Percentiles rank a stretch among this genome's conserved stretches.
Conservation (phyloP, 2,329 filamentous ascomycete species). For the Neonectria neomacrospora region DNA sequence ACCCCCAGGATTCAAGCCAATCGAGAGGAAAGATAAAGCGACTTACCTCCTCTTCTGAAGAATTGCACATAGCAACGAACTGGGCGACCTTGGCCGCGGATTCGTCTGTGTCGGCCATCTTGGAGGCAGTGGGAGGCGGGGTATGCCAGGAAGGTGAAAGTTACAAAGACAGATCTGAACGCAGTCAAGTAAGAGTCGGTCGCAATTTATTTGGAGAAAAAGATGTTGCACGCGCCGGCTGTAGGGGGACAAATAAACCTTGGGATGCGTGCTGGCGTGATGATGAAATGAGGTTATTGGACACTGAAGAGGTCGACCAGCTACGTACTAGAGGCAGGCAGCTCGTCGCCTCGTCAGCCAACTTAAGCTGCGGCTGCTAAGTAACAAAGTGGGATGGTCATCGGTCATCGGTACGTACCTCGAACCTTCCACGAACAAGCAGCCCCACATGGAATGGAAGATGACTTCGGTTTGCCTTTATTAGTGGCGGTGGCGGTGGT, state of each 20-base stretch:
- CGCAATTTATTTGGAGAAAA: background rate
- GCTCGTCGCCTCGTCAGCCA: conserved; percentile 45
- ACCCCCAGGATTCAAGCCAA: background rate
- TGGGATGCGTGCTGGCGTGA: background rate
- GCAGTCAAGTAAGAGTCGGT: conserved; percentile 3
- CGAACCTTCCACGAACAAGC: conserved; percentile 16
- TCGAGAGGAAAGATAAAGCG: background rate
- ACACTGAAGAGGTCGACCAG: background rate
- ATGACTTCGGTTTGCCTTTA: background rate
- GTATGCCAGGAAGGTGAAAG: conserved; percentile 24
- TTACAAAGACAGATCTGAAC: background rate
- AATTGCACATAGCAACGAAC: conserved; percentile 44
- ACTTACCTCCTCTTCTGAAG: conserved; percentile 44
- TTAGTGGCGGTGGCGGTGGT: conserved; percentile 39
- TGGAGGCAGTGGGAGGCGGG: conserved; percentile 38
- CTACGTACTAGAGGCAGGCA: conserved; percentile 35
- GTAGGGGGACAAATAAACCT: background rate
- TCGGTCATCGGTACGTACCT: conserved; percentile 23
- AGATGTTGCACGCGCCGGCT: background rate
- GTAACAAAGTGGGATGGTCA: conserved; percentile 17
- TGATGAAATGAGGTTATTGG: conserved; percentile 11
- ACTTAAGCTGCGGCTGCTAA: conserved; percentile 41
- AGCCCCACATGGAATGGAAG: background rate
- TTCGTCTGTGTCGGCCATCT: conserved; percentile 46
- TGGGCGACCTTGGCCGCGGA: conserved; percentile 44